These are phyloP conservation scores for Penicillium vulpinum DNA, from an alignment of 2,329 filamentous ascomycete genomes.

Conservation along the genomic window DNA sequence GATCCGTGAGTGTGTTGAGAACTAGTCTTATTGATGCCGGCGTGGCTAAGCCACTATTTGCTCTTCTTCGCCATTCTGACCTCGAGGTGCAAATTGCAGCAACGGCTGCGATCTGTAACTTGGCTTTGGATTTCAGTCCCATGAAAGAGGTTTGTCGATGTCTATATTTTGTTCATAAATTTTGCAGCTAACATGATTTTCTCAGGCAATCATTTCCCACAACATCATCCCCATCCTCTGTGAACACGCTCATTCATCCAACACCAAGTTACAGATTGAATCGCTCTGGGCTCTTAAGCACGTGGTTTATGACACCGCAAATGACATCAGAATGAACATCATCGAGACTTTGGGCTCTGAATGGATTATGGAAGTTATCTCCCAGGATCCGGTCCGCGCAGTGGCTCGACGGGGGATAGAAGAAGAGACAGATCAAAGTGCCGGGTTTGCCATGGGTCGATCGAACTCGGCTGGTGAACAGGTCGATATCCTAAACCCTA, in stretches of 20 bases:
- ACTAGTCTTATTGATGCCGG: constrained; percentile 86
- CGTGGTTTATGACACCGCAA: constrained; percentile 70
- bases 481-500: constrained; percentile 60
- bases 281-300: constrained; percentile 95
- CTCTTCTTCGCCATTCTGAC: constrained; percentile 71
- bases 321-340: constrained; percentile 72
- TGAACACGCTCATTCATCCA: constrained; percentile 77
- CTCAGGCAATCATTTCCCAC: constrained; percentile 67
- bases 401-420: constrained; percentile 32
- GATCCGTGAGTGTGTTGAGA: constrained; percentile 79
- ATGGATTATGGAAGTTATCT: constrained; percentile 80
- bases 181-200: constrained; percentile 14
- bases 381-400: constrained; percentile 50
- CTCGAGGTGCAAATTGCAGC: constrained; percentile 82
- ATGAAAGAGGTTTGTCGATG: constrained; percentile 72
- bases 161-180: background rate
- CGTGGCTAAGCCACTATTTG: constrained; percentile 74
- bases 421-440: constrained; percentile 33
- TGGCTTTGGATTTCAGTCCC: constrained; percentile 85
- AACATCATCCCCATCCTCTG: constrained; percentile 77
- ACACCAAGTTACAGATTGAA: constrained; percentile 76
- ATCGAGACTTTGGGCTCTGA: constrained; percentile 73
- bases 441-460: constrained; percentile 53
- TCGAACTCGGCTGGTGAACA: constrained; percentile 62
- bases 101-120: constrained; percentile 78